A percentile compares a stretch with the other conserved stretches of the same genome.
These are phyloP conservation scores for Arthrinium puccinioides DNA, from an alignment of 2,329 filamentous ascomycete genomes.

Conservation along the genomic window DNA sequence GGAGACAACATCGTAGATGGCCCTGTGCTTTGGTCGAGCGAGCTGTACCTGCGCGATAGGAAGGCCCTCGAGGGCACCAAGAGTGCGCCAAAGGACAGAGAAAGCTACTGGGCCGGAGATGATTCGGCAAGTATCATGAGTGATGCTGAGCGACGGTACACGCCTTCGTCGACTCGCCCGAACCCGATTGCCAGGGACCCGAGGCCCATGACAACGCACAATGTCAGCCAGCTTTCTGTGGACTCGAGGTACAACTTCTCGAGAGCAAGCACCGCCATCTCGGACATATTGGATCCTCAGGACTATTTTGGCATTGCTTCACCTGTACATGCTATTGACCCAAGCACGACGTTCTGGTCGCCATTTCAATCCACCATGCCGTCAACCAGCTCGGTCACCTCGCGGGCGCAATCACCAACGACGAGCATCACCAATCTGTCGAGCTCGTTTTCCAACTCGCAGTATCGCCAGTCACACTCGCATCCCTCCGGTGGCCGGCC, in stretches of 20 bases:
- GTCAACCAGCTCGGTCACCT: slow-evolving; percentile 53
- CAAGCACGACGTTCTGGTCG: slow-evolving; percentile 81
- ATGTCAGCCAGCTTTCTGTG: slow-evolving; percentile 62
- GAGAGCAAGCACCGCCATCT: slow-evolving; percentile 47
- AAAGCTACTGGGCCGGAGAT: slow-evolving; percentile 38
- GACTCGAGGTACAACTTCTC: slow-evolving; percentile 59
- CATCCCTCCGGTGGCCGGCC: slow-evolving; percentile 48
- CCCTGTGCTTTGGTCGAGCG: slow-evolving; percentile 86
- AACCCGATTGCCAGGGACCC: slow-evolving; percentile 50
- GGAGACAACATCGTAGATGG: slow-evolving; percentile 78
- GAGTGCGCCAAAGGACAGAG: slow-evolving; percentile 32
- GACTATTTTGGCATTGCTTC: slow-evolving; percentile 65
- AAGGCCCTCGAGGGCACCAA: slow-evolving; percentile 44
- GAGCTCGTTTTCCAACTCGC: slow-evolving; percentile 37
- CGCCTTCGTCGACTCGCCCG: slow-evolving; percentile 34
- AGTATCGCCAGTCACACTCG: slow-evolving; percentile 31
- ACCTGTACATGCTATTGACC: slow-evolving; percentile 65
- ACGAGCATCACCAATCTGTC: slow-evolving; percentile 54
- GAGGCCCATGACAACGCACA: slow-evolving; percentile 51
- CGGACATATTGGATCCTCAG: slow-evolving; percentile 62
- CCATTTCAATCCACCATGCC: slow-evolving; percentile 67
- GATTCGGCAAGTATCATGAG: slow-evolving; percentile 47
- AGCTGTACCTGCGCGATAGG: slow-evolving; percentile 76
- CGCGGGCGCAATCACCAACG: slow-evolving; percentile 53
- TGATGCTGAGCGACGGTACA: slow-evolving; percentile 44